These are phyloP conservation scores for Porogramme epimiltina DNA, from an alignment of 1,284 basidiomycete species.

Conservation along the genomic window DNA sequence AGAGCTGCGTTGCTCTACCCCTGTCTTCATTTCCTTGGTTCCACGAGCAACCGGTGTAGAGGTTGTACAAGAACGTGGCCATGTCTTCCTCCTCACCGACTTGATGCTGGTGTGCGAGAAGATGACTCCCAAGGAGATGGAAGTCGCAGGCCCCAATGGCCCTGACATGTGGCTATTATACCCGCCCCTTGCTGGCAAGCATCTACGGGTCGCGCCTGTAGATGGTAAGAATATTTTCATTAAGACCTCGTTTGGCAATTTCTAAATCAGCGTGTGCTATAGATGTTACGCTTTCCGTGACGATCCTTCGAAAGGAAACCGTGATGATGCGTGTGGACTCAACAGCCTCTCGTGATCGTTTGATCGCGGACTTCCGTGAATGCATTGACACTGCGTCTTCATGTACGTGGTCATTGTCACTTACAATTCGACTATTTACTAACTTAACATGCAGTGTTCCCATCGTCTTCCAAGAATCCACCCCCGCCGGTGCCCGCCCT, in stretches of 20 bases:
- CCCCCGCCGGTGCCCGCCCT: conserved; percentile 29
- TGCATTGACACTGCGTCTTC: conserved; percentile 82
- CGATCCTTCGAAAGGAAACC: conserved; percentile 89
- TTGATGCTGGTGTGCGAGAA: conserved; percentile 88
- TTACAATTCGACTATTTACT: neutral
- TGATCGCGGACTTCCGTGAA: conserved; percentile 78
- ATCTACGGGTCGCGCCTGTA: conserved; percentile 74
- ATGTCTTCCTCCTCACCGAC: conserved; percentile 91
- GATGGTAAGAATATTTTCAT: conserved; percentile 38
- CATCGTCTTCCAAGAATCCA: conserved; percentile 49
- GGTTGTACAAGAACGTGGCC: conserved; percentile 76
- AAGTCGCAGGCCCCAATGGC: conserved; percentile 50
- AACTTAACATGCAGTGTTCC: conserved; percentile 48
- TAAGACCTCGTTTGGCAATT: neutral
- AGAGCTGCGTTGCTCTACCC: conserved; percentile 73
- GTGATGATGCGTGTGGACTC: conserved; percentile 73
- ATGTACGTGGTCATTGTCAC: conserved; percentile 50
- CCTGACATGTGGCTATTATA: conserved; percentile 94
- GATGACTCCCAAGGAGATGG: conserved; percentile 69
- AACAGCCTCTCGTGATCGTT: conserved; percentile 60
- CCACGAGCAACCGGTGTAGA: conserved; percentile 76
- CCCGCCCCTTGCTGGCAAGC: conserved; percentile 95
- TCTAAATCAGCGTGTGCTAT: neutral
- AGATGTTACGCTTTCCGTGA: conserved; percentile 78
- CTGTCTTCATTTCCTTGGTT: conserved; percentile 78